Conservation (phyloP, 148 eudicot species). For the Mesembryanthemum crystallinum region DNA sequence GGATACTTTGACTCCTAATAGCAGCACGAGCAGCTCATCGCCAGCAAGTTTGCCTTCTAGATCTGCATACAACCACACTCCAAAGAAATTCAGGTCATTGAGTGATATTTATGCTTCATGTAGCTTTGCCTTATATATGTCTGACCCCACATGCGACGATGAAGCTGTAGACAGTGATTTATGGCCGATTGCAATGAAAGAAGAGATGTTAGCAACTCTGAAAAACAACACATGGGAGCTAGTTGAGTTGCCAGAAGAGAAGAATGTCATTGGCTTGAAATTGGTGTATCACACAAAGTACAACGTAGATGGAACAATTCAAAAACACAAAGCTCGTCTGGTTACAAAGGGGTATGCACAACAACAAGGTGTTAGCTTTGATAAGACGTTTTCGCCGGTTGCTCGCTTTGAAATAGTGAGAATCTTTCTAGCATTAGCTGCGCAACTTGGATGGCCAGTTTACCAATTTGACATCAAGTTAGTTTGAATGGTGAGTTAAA, state of each 20-base stretch:
- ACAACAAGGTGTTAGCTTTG: neutral
- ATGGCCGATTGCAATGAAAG: conserved; percentile 15
- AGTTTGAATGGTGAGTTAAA: neutral
- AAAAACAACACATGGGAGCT: conserved; percentile 13
- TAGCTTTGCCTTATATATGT: neutral
- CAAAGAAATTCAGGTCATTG: too few relatives aligned
- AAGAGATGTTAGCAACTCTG: conserved; percentile 4
- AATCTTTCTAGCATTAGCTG: neutral
- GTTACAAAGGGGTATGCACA: conserved; percentile 6
- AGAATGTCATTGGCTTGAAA: conserved; percentile 7
- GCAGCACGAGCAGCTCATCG: too few relatives aligned
- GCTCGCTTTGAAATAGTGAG: neutral
- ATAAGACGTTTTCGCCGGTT: neutral
- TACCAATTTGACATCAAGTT: neutral
- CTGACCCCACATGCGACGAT: conserved; percentile 3
- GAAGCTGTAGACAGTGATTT: neutral
- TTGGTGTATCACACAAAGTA: neutral
- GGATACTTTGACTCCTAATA: too few relatives aligned
- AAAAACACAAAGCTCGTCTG: conserved; percentile 4
- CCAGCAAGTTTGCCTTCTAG: too few relatives aligned
- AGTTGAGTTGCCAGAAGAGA: neutral
- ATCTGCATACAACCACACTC: too few relatives aligned
- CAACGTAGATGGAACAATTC: neutral
- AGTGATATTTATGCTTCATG: neutral
- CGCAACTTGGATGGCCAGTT: neutral